phyloP scores from a whole-genome alignment of 2,329 filamentous ascomycete species.

The Xylariaceae sp. region DNA sequence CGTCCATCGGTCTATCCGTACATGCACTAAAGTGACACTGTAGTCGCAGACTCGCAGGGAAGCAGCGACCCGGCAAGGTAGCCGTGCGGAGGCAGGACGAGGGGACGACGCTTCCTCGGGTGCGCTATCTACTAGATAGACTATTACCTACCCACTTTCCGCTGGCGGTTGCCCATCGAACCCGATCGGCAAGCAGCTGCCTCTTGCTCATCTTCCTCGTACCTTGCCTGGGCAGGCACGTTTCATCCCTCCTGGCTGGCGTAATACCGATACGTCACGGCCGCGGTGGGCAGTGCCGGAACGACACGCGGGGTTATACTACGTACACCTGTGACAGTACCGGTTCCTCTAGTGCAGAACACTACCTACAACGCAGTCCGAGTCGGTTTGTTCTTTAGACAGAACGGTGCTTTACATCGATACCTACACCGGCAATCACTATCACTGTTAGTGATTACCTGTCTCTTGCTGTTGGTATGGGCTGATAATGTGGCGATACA shows the following conservation, averaged over 20 bases:
- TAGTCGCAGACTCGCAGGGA: background rate
- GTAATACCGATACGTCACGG: background rate
- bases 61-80: background rate
- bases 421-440: no score
- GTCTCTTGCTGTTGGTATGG: background rate
- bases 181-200: constrained; percentile 30
- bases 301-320: constrained; percentile 15
- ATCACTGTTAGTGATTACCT: no score
- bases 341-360: no score
- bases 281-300: constrained; percentile 1
- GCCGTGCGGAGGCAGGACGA: background rate
- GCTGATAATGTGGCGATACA: constrained; percentile 2
- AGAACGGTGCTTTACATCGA: no score
- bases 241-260: background rate
- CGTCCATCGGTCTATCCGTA: background rate
- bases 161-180: background rate
- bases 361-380: no score
- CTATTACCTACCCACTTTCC: no score
- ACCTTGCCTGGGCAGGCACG: background rate
- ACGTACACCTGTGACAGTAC: no score
- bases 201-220: constrained; percentile 13
- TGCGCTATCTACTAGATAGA: no score
- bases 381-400: no score
- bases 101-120: background rate
- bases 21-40: constrained; percentile 5